A percentile compares a stretch with the other conserved stretches of the same genome.
phyloP scores from a whole-genome alignment of 305 asterid genomes.

The Euphrasia arctica region DNA sequence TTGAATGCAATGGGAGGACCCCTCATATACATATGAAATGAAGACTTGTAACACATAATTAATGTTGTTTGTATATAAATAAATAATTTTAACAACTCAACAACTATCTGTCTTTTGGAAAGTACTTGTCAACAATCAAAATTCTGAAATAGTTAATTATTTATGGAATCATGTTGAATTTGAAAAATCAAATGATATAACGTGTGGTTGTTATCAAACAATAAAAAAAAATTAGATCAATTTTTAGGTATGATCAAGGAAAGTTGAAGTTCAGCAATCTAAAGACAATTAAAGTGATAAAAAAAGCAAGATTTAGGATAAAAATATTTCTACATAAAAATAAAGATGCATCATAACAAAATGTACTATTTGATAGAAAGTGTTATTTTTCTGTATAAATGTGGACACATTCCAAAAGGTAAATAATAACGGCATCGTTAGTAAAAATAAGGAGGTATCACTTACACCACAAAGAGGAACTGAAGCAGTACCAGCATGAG shows the following conservation, averaged over 20 bases:
- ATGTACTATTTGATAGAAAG: neutral
- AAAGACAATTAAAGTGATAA: neutral
- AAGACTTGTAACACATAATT: neutral
- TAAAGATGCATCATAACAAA: neutral
- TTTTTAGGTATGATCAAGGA: neutral
- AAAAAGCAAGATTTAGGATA: neutral
- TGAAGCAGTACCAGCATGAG: constrained; percentile 98
- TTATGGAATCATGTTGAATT: neutral
- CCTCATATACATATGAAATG: neutral
- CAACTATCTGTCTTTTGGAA: neutral
- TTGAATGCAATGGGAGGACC: neutral
- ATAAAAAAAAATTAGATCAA: neutral
- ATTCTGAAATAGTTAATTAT: too few species aligned
- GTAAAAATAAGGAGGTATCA: constrained; percentile 24
- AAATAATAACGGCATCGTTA: constrained; percentile 8
- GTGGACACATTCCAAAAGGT: neutral
- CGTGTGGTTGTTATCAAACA: neutral
- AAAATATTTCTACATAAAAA: neutral
- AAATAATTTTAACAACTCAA: neutral
- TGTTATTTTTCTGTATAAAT: neutral
- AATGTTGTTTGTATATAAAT: neutral
- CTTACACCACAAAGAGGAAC: constrained; percentile 98
- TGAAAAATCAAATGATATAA: neutral
- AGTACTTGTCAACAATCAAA: neutral
- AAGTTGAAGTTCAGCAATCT: neutral